phyloP scores from a whole-genome alignment of 2,329 filamentous ascomycete species.

The Emergomyces pasteurianus region DNA sequence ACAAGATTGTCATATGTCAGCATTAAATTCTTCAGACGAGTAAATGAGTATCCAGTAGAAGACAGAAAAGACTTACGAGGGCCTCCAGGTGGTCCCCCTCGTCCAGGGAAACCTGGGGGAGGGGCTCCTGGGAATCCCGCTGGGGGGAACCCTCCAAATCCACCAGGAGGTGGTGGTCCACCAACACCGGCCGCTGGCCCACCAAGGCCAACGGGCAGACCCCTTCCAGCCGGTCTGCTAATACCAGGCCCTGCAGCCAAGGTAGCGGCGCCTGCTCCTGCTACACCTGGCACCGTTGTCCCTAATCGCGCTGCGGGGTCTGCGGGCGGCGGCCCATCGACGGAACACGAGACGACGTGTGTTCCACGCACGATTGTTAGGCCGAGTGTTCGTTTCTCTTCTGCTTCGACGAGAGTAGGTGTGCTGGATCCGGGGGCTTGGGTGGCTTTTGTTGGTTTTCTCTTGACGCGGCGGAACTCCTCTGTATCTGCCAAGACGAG shows the following conservation, averaged over 20 bases:
- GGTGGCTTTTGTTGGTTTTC: constrained; percentile 64
- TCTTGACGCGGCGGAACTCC: constrained; percentile 86
- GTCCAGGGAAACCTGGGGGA: constrained; percentile 40
- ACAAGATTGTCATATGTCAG: constrained; percentile 10
- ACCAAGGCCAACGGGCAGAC: constrained; percentile 68
- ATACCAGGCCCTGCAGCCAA: constrained; percentile 79
- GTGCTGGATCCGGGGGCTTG: constrained; percentile 44
- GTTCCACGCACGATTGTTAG: constrained; percentile 89
- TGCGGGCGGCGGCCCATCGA: constrained; percentile 88
- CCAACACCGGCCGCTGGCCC: constrained; percentile 84
- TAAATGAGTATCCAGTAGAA: constrained; percentile 6
- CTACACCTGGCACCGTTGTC: constrained; percentile 56
- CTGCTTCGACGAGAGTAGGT: constrained; percentile 63
- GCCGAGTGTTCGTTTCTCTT: constrained; percentile 96
- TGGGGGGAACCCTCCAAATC: constrained; percentile 38
- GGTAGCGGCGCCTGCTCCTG: constrained; percentile 46
- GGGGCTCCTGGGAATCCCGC: constrained; percentile 30
- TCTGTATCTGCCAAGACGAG: constrained; percentile 96
- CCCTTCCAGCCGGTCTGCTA: constrained; percentile 79
- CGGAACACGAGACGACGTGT: constrained; percentile 86
- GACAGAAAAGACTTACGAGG: constrained; percentile 36
- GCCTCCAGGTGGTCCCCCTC: constrained; percentile 39
- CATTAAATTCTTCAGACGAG: neutral
- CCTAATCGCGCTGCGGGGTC: constrained; percentile 86
- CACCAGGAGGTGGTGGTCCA: constrained; percentile 54